These are phyloP conservation scores for Lactarius hatsudake DNA, from an alignment of 768 basidiomycete genomes.

Conservation along the genomic window DNA sequence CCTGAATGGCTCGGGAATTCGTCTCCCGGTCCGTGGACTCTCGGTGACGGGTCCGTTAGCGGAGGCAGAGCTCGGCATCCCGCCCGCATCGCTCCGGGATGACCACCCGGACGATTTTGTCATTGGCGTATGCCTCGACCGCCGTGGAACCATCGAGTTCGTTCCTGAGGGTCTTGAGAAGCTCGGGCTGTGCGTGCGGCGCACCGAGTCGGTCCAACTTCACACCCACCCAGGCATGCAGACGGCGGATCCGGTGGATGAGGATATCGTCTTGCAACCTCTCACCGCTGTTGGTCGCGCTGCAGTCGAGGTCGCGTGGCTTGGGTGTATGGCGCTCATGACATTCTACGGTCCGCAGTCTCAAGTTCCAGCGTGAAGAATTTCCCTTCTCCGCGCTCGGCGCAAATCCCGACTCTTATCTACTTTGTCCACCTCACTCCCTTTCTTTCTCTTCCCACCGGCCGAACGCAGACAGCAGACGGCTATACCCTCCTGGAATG, in stretches of 20 bases:
- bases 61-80: constrained; percentile 38
- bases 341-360: constrained; percentile 35
- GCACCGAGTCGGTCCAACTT: constrained; percentile 19
- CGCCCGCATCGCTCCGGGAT: constrained; percentile 38
- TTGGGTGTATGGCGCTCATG: constrained; percentile 51
- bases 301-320: constrained; percentile 53
- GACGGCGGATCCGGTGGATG: constrained; percentile 42
- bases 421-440: background rate
- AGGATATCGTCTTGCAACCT: constrained; percentile 43
- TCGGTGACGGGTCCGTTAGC: constrained; percentile 59
- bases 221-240: constrained; percentile 27
- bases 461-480: constrained; percentile 3
- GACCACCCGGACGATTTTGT: constrained; percentile 42
- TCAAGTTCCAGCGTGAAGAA: background rate
- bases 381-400: background rate
- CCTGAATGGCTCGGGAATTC: constrained; percentile 67
- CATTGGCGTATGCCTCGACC: constrained; percentile 60
- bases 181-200: constrained; percentile 58
- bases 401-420: background rate
- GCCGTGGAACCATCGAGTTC: constrained; percentile 72
- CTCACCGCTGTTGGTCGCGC: constrained; percentile 49
- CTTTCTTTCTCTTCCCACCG: background rate
- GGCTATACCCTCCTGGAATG: constrained; percentile 13
- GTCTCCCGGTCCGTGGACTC: constrained; percentile 69
- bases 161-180: constrained; percentile 72